Percentiles rank a stretch among this genome's conserved stretches.
Evolutionary conservation across 2,329 filamentous ascomycete genomes (phyloP).

Genomic region (Exophiala oligosperma): DNA sequence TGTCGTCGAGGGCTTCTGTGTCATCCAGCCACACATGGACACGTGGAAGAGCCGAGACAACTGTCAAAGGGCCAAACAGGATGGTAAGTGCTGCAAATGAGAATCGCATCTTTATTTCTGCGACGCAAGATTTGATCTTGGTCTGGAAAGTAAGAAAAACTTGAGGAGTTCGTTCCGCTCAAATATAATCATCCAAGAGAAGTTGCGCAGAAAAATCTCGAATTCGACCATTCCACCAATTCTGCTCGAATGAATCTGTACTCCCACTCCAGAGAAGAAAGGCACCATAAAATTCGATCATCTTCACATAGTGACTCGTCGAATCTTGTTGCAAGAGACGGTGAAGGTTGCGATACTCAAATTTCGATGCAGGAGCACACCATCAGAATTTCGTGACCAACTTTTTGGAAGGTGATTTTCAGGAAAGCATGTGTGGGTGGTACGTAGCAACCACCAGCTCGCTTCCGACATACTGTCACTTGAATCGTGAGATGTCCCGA

Average conservation of each 20-base stretch:
- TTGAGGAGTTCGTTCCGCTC: neutral
- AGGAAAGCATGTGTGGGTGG: neutral
- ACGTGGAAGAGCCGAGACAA: constrained; percentile 16
- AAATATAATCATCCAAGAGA: neutral
- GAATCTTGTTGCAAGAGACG: constrained; percentile 3
- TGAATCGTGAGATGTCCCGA: neutral
- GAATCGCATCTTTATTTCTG: constrained; percentile 1
- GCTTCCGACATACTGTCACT: constrained; percentile 2
- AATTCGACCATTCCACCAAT: constrained; percentile 1
- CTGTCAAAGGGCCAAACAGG: neutral
- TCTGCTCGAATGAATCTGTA: constrained; percentile 13
- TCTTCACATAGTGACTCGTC: constrained; percentile 1
- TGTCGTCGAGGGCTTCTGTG: neutral
- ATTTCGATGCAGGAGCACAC: constrained; percentile 4
- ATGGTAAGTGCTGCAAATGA: constrained; percentile 2
- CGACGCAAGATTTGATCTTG: neutral
- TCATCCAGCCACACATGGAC: constrained; percentile 11
- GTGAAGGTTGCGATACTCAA: constrained; percentile 11
- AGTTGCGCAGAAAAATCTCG: constrained; percentile 12
- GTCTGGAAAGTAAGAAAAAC: neutral
- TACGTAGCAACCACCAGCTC: neutral
- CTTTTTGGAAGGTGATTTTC: too few relatives aligned
- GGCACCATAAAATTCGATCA: neutral
- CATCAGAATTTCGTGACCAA: neutral
- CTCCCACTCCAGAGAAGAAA: neutral